These are phyloP conservation scores for Geotrichum europaeum DNA, from an alignment of 1,139 yeast genomes.

Conservation along the genomic window DNA sequence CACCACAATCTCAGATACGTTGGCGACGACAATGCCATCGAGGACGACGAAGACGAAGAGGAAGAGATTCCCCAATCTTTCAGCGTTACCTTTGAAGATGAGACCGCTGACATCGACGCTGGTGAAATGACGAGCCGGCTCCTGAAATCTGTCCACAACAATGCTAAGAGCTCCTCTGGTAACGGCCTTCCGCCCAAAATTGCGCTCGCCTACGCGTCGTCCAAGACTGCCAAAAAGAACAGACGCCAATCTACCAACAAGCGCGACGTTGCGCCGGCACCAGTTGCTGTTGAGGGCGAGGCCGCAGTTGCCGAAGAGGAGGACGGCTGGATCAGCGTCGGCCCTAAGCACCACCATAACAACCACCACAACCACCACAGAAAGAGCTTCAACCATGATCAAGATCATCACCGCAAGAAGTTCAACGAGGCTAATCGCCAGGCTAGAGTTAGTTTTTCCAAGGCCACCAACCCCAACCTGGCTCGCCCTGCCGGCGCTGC, in stretches of 20 bases:
- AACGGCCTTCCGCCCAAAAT: constrained; percentile 14
- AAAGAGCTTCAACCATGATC: constrained; percentile 19
- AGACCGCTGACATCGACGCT: constrained; percentile 14
- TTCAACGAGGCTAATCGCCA: constrained; percentile 14
- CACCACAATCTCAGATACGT: constrained; percentile 7
- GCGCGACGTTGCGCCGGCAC: neutral
- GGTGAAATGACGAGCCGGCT: constrained; percentile 15
- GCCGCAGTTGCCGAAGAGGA: constrained; percentile 28
- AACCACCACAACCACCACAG: constrained; percentile 6
- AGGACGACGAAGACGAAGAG: constrained; percentile 9
- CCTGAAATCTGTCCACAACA: neutral
- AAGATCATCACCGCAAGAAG: constrained; percentile 16
- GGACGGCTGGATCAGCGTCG: constrained; percentile 35
- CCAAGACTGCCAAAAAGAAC: constrained; percentile 5
- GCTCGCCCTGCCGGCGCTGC: neutral
- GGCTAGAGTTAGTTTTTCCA: constrained; percentile 11
- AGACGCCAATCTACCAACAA: constrained; percentile 13
- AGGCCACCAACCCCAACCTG: neutral
- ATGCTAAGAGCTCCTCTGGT: neutral
- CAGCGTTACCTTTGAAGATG: constrained; percentile 10
- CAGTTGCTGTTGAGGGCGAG: constrained; percentile 1
- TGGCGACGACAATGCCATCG: constrained; percentile 10
- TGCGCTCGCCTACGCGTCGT: constrained; percentile 15
- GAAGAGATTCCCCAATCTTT: constrained; percentile 1
- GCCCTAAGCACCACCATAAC: constrained; percentile 21